Percentiles rank a stretch among this genome's conserved stretches.
Conservation (phyloP, 768 basidiomycete species). For the Boletus coccyginus region DNA sequence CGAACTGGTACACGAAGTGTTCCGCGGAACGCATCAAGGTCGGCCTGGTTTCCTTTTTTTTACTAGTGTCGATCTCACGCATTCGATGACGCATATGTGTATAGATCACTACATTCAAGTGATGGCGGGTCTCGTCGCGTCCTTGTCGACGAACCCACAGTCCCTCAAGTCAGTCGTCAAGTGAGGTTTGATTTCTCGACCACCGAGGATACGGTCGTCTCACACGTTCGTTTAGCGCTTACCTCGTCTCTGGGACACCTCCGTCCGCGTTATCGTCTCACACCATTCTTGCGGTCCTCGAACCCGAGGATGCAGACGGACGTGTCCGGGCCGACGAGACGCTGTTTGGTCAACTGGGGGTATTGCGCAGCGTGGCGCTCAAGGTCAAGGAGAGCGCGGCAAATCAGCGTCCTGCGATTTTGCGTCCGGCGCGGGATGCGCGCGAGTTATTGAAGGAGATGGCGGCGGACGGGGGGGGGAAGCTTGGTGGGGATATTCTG, state of each 20-base stretch:
- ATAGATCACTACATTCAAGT: conserved; percentile 71
- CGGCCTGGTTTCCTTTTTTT: neutral
- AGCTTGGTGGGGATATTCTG: conserved; percentile 28
- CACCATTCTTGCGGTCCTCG: no score
- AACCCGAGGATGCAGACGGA: no score
- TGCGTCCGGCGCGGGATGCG: conserved; percentile 81
- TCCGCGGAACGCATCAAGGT: conserved; percentile 73
- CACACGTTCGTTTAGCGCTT: neutral
- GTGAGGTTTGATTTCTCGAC: conserved; percentile 40
- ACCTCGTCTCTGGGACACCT: no score
- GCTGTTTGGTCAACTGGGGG: no score
- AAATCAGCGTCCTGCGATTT: conserved; percentile 67
- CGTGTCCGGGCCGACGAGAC: no score
- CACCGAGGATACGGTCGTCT: neutral
- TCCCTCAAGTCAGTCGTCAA: conserved; percentile 63
- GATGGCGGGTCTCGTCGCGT: conserved; percentile 58
- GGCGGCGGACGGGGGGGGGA: conserved; percentile 22
- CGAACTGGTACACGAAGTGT: conserved; percentile 77
- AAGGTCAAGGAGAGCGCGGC: conserved; percentile 70
- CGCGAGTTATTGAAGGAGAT: conserved; percentile 58
- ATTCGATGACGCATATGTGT: conserved; percentile 17
- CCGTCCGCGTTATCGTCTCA: no score
- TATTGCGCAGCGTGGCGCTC: conserved; percentile 53
- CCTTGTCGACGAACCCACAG: conserved; percentile 61
- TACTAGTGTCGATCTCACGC: neutral